phyloP scores from a whole-genome alignment of 2,329 filamentous ascomycete species.

The Aspergillus sp. region DNA sequence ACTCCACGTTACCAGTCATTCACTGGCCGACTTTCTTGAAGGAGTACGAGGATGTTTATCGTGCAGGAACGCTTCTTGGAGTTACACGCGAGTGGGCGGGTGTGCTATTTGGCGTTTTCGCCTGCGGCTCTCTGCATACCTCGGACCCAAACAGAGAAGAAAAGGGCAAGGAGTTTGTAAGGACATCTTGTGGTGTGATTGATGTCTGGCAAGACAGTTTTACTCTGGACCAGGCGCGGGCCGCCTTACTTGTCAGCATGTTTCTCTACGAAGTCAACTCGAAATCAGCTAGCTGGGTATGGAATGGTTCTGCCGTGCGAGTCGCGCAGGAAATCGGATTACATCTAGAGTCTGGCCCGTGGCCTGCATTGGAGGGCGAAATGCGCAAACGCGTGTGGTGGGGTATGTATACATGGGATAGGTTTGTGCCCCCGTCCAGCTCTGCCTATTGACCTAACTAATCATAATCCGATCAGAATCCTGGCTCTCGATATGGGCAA shows the following conservation, averaged over 20 bases:
- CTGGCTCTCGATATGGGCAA: conserved; percentile 79
- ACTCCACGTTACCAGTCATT: conserved; percentile 80
- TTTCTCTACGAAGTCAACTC: conserved; percentile 86
- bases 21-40: conserved; percentile 85
- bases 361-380: conserved; percentile 77
- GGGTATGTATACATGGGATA: conserved; percentile 88
- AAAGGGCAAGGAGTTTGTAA: conserved; percentile 69
- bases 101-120: conserved; percentile 80
- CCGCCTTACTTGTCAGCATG: conserved; percentile 73
- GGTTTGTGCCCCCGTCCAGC: conserved; percentile 52
- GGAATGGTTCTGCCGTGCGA: conserved; percentile 78
- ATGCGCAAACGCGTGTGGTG: conserved; percentile 91
- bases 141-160: conserved; percentile 60
- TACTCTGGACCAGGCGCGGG: conserved; percentile 74
- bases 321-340: conserved; percentile 84
- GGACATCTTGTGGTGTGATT: conserved; percentile 69
- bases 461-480: conserved; percentile 51
- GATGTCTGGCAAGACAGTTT: conserved; percentile 83
- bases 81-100: conserved; percentile 73
- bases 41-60: conserved; percentile 78
- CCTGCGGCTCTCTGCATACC: conserved; percentile 78
- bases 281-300: conserved; percentile 82
- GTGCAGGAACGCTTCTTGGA: conserved; percentile 62
- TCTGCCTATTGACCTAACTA: background rate
- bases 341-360: conserved; percentile 73